A percentile compares a stretch with the other conserved stretches of the same genome.
These are phyloP conservation scores for Lasiodiplodia sp. DNA, from an alignment of 2,329 filamentous ascomycete species.

Conservation along the genomic window DNA sequence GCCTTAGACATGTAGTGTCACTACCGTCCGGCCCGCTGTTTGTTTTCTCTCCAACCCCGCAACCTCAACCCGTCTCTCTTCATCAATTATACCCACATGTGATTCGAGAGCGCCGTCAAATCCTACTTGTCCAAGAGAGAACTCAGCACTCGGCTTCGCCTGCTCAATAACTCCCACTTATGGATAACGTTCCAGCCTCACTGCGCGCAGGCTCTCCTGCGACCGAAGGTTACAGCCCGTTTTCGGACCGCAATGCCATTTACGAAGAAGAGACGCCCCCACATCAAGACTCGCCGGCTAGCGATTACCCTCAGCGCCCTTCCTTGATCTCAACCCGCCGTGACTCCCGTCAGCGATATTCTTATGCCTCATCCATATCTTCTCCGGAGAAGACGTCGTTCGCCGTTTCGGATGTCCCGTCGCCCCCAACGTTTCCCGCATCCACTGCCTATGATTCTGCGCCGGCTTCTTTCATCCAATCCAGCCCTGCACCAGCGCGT, in stretches of 20 bases:
- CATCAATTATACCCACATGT: neutral
- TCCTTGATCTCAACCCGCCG: conserved; percentile 41
- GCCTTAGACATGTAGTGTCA: neutral
- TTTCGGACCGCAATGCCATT: conserved; percentile 35
- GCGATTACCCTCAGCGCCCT: conserved; percentile 46
- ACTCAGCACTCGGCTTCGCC: neutral
- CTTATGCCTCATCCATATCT: conserved; percentile 6
- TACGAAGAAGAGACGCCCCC: conserved; percentile 39
- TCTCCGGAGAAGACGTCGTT: conserved; percentile 12
- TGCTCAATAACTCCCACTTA: conserved; percentile 20
- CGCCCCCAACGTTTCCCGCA: conserved; percentile 41
- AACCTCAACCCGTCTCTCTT: neutral
- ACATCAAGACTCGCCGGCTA: conserved; percentile 44
- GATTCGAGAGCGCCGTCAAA: neutral
- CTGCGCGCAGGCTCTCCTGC: conserved; percentile 42
- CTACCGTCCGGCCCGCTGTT: neutral
- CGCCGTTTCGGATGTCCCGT: neutral
- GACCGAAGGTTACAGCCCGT: conserved; percentile 31
- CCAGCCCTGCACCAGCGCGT: conserved; percentile 35
- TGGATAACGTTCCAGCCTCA: conserved; percentile 42
- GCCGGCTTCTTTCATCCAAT: conserved; percentile 35
- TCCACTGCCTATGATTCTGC: conserved; percentile 42
- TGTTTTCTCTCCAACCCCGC: neutral
- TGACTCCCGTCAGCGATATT: conserved; percentile 36
- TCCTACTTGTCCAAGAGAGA: neutral